Evolutionary conservation across 495 filamentous ascomycete genomes (phyloP).

Genomic region (Aspergillus asperescens): DNA sequence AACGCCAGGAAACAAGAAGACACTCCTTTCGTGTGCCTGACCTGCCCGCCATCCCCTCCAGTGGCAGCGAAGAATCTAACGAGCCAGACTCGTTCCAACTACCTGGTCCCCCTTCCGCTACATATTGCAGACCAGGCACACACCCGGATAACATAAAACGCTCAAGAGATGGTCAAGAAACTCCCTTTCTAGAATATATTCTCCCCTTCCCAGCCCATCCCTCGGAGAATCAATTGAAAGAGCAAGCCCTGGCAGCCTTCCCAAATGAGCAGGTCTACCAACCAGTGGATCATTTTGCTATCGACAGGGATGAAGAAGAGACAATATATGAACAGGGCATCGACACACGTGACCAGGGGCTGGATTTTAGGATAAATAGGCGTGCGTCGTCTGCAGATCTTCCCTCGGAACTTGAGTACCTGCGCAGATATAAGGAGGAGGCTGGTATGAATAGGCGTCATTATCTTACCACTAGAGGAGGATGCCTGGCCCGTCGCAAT

Average conservation of each 20-base stretch:
- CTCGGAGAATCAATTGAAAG: constrained; percentile 66
- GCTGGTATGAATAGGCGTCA: constrained; percentile 35
- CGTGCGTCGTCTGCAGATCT: constrained; percentile 46
- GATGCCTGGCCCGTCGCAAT: constrained; percentile 17
- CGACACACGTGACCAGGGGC: constrained; percentile 36
- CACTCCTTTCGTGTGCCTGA: constrained; percentile 54
- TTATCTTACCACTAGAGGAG: constrained; percentile 22
- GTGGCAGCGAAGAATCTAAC: constrained; percentile 52
- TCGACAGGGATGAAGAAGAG: constrained; percentile 49
- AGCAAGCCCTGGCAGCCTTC: constrained; percentile 65
- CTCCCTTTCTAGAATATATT: constrained; percentile 66
- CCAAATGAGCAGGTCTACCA: constrained; percentile 61
- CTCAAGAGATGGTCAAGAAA: constrained; percentile 59
- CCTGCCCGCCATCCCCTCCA: constrained; percentile 49
- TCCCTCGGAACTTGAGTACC: constrained; percentile 47
- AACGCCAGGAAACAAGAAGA: constrained; percentile 36
- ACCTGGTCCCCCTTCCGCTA: constrained; percentile 42
- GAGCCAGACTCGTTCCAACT: constrained; percentile 43
- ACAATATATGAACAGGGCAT: constrained; percentile 29
- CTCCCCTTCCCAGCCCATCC: constrained; percentile 69
- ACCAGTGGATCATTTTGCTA: constrained; percentile 55
- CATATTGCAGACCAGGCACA: constrained; percentile 33
- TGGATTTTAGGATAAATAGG: constrained; percentile 28
- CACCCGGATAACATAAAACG: constrained; percentile 33
- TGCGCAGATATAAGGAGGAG: constrained; percentile 47